Base-by-base conservation (phyloP, 805 yeast genomes). In the Wickerhamomyces subpelliculosus region DNA sequence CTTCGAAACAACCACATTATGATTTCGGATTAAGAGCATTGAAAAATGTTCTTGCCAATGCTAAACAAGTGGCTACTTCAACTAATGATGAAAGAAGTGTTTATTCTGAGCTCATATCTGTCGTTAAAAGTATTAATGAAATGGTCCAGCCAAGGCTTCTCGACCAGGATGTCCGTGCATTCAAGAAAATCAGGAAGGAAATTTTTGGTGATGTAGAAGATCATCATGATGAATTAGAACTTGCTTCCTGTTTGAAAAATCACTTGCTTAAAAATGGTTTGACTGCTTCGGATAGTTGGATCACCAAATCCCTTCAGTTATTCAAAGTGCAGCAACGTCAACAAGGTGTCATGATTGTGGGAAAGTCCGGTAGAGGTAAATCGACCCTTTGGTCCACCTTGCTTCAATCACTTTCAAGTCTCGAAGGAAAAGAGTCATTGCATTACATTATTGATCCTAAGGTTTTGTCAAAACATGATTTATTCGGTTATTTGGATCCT, bases 21-120 rank as follows among this genome's bases (percentile, higher is more conserved):
- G 97, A 90, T 51, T 90, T 90, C 70, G 96, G 97, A 0, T 61
- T 90, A 31, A 68, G 97, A 42, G 80, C 95, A 0, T 57, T 90
- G 40, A 90, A 89, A 51, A 68, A 78, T 27, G 74, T 80, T 1
- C 56, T 90, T 14, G 58, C 65, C 8, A 72, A 71, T 38, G 78
- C 89, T 45, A n/a, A n/a, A n/a, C n/a, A n/a, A n/a, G n/a, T n/a
- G 85, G 87, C 2, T 44, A 52, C 47, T 73, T 9, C 65, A 60
- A 40, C 55, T 72, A 35, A 34, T 27, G 16, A 5, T 26, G 8
- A 4, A 23, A 20, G 7, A 37, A 7, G 44, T 48, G 16, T 42
- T 46, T 10, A 71, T 70, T 38, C 20, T 38, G 12, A 47, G 46
- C 10, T 9, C 18, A 4, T 14, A 16, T 51, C 75, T 1, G 54